Conservation (phyloP, 495 filamentous ascomycete species). For the Haplographium delicatum region DNA sequence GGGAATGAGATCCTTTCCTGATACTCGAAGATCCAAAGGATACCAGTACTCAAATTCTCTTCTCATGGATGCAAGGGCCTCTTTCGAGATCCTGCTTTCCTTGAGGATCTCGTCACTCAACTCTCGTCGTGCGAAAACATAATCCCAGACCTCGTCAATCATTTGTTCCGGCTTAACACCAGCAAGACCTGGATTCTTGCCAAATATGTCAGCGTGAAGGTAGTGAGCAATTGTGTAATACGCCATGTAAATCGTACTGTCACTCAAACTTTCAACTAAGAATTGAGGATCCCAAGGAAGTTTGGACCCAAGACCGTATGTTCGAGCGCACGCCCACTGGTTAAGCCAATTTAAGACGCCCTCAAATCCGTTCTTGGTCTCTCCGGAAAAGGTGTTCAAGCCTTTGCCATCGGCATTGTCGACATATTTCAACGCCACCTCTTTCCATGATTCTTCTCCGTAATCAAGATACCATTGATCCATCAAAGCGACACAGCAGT, state of each 20-base stretch:
- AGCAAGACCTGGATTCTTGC: conserved; percentile 60
- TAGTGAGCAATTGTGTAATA: conserved; percentile 94
- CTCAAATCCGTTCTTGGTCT: conserved; percentile 79
- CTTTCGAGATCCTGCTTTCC: conserved; percentile 63
- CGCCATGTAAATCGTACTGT: conserved; percentile 91
- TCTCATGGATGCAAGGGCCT: conserved; percentile 69
- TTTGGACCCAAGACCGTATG: conserved; percentile 88
- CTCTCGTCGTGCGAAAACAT: conserved; percentile 69
- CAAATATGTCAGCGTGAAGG: conserved; percentile 66
- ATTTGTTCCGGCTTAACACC: conserved; percentile 76
- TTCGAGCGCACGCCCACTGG: conserved; percentile 91
- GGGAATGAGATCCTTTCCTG: conserved; percentile 81
- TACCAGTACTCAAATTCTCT: conserved; percentile 97
- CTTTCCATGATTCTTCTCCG: conserved; percentile 77
- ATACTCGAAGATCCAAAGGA: conserved; percentile 78
- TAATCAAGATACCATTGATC: conserved; percentile 99
- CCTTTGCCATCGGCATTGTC: conserved; percentile 53
- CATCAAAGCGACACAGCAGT: conserved; percentile 86
- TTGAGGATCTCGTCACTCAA: conserved; percentile 56
- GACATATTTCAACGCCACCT: conserved; percentile 67
- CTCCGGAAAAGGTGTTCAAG: conserved; percentile 71
- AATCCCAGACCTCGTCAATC: conserved; percentile 96
- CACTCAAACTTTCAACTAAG: conserved; percentile 86
- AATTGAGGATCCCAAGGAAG: conserved; percentile 92
- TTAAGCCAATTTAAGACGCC: conserved; percentile 84